Conservation (phyloP, 352 stramenopile species). For the Globisporangium echinulatum region DNA sequence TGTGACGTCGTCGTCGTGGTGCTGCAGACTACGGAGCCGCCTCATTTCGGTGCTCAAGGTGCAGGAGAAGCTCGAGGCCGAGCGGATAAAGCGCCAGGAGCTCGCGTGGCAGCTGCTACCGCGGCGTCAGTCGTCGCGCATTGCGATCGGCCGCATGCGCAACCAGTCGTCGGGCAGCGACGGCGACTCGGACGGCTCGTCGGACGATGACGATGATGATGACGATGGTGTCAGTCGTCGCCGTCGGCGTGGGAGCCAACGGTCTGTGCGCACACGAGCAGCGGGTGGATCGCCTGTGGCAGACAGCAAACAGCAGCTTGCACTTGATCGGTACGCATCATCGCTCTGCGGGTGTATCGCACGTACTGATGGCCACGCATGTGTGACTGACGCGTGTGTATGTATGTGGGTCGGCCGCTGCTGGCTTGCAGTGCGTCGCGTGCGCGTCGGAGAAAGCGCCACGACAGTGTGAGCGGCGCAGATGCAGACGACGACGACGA, state of each 20-base stretch:
- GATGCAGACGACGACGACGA: conserved; percentile 40
- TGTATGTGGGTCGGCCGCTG: conserved; percentile 1
- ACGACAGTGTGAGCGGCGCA: conserved; percentile 12
- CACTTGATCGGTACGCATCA: conserved; percentile 46
- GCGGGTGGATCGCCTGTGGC: not conserved
- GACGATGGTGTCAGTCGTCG: conserved; percentile 2
- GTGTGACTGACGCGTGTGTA: not conserved
- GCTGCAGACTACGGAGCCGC: conserved; percentile 44
- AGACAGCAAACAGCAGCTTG: conserved; percentile 23
- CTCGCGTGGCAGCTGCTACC: conserved; percentile 71
- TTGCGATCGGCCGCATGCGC: conserved; percentile 75
- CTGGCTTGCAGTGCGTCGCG: conserved; percentile 47
- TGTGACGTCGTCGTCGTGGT: not conserved
- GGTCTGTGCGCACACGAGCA: conserved; percentile 6
- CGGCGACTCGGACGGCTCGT: conserved; percentile 28
- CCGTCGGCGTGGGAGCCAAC: not conserved
- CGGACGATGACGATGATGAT: conserved; percentile 20
- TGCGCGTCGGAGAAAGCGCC: conserved; percentile 43
- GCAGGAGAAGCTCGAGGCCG: conserved; percentile 61
- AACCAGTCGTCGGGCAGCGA: conserved; percentile 40
- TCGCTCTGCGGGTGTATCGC: too few relatives aligned
- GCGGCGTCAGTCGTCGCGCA: conserved; percentile 75
- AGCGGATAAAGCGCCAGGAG: conserved; percentile 63
- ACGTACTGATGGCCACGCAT: too few relatives aligned
- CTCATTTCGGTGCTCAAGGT: conserved; percentile 78